phyloP scores from a whole-genome alignment of 192 early-diverging fungal species.

The Pecoramyces ruminantium region DNA sequence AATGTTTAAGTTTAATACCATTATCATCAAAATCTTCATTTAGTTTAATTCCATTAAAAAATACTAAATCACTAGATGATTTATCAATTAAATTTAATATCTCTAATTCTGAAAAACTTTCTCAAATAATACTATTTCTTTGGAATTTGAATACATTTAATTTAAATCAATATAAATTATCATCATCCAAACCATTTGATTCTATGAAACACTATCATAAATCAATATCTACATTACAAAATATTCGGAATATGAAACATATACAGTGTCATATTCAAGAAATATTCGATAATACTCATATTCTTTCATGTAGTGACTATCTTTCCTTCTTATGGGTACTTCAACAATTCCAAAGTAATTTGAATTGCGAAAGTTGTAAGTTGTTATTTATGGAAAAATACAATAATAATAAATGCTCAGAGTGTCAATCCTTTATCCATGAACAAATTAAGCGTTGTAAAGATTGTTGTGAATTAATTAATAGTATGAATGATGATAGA shows the following conservation, averaged over 20 bases:
- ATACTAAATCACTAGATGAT: not conserved
- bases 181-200: too few relatives aligned
- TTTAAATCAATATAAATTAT: too few relatives aligned
- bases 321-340: not conserved
- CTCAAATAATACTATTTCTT: not conserved
- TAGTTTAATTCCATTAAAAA: not conserved
- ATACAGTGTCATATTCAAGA: not conserved
- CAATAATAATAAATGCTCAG: not conserved
- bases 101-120: not conserved
- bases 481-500: not conserved
- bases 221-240: not conserved
- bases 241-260: not conserved
- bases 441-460: not conserved
- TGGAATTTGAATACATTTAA: not conserved
- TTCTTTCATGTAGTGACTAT: not conserved
- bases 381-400: not conserved
- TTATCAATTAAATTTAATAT: not conserved
- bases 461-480: not conserved
- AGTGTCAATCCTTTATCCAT: not conserved
- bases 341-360: not conserved
- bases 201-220: not conserved
- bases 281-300: not conserved
- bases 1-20: not conserved
- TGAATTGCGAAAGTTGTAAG: not conserved
- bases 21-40: not conserved